Base-by-base conservation (phyloP, 768 basidiomycete genomes). In the Lentinus brumalis region DNA sequence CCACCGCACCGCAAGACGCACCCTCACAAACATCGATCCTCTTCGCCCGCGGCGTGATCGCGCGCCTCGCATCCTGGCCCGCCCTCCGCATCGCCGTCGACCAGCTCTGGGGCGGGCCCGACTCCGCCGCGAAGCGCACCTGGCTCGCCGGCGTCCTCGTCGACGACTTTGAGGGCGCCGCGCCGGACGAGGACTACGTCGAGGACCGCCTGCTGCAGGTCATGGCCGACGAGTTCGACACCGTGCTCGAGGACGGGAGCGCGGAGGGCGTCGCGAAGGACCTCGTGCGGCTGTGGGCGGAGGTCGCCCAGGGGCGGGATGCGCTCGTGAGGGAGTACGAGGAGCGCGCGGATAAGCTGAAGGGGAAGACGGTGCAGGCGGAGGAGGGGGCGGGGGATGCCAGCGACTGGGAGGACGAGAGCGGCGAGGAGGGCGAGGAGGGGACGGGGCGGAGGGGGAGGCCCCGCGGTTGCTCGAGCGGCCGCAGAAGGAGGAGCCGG, bases 161-260 rank as follows among this genome's bases (percentile, higher is more conserved):
- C 66, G 88, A 95, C 72, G 82, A 87, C 7, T 92, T 94, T 70
- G 88, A 91, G 67, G 80, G 81, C 61, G 60, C 77, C 39, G 62
- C 70, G 8, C 81, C 84, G 0, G 94, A 96, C 67, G 83, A 82
- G 29, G 79, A 85, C 66, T 93, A 96, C 66, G 76, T 98, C 62
- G 93, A 92, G 68, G 86, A 92, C 54, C 78, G 89, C 64, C 78
- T 98, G 14, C 78, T 91, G 12, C 93, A 96, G 69, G 83, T 92
- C 50, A 86, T 97, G 81, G 78, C 79, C 8, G 93, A 97, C 67
- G 96, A 97, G 70, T 98, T 93, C 68, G 93, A 94, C 21, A 83
- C 86, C 14, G 76, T 81, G 11, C 76, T 98, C 26, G 94, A 97
- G 65, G 96, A 98, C 67, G 92, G 84, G 18, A 94, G 92, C 56